phyloP scores from a whole-genome alignment of 1,139 yeast genomes.

The Ogataea hybrid region DNA sequence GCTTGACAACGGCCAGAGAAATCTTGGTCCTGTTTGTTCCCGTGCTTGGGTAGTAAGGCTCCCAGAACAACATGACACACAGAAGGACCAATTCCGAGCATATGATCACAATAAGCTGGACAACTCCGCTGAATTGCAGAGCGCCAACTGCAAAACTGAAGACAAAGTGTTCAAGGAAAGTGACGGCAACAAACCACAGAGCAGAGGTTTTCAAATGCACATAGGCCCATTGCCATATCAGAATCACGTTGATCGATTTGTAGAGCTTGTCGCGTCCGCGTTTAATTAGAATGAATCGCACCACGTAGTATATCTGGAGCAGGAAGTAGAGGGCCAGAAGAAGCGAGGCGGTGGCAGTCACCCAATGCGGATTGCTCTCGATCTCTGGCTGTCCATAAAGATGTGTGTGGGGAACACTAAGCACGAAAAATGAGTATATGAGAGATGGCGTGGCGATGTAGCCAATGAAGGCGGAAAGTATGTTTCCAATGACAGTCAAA shows the following conservation, averaged over 20 bases:
- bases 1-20: constrained; percentile 39
- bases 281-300: constrained; percentile 24
- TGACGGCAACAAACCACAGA: constrained; percentile 40
- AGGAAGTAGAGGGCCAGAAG: constrained; percentile 34
- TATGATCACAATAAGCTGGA: constrained; percentile 44
- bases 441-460: constrained; percentile 47
- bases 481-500: constrained; percentile 33
- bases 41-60: constrained; percentile 43
- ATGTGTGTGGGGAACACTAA: constrained; percentile 25
- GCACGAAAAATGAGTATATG: constrained; percentile 41
- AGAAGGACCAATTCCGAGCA: constrained; percentile 38
- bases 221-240: constrained; percentile 48
- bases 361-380: constrained; percentile 16
- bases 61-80: constrained; percentile 32
- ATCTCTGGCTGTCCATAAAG: constrained; percentile 20
- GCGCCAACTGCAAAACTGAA: constrained; percentile 44
- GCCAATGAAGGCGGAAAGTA: constrained; percentile 36
- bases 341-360: constrained; percentile 34
- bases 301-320: constrained; percentile 34
- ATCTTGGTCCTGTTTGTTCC: constrained; percentile 41
- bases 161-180: constrained; percentile 34
- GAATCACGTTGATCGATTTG: constrained; percentile 45
- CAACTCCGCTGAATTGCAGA: constrained; percentile 42
- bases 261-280: constrained; percentile 35
- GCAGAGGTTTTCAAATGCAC: constrained; percentile 44